A percentile compares a stretch with the other conserved stretches of the same genome.
These are phyloP conservation scores for Chimonanthus salicifolius DNA, from an alignment of 164 flowering plant species.

Conservation along the genomic window DNA sequence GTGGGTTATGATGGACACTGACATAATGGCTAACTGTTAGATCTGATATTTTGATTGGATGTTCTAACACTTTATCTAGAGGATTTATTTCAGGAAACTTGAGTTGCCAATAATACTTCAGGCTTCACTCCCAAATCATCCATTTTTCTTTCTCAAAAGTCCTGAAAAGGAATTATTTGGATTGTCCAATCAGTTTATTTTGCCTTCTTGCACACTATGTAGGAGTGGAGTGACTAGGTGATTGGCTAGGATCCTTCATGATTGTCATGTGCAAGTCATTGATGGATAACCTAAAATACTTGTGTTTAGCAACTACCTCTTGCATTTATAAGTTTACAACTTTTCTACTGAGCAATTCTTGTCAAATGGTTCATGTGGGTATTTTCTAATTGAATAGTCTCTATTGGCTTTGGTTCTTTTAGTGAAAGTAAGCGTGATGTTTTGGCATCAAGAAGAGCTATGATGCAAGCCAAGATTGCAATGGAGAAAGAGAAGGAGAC, in stretches of 20 bases:
- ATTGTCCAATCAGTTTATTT: background rate
- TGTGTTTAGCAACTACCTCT: background rate
- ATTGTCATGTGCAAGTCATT: background rate
- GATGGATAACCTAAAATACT: background rate
- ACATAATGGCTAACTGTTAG: too few relatives aligned
- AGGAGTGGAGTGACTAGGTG: background rate
- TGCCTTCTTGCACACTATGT: background rate
- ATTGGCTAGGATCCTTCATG: background rate
- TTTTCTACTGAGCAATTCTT: too few relatives aligned
- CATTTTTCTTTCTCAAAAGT: background rate
- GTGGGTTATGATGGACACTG: too few relatives aligned
- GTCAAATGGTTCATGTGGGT: too few relatives aligned
- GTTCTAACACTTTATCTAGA: too few relatives aligned
- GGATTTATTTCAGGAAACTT: background rate
- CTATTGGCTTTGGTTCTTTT: background rate
- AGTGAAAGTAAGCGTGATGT: conserved; percentile 3
- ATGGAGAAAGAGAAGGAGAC: conserved; percentile 9
- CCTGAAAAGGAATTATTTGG: background rate
- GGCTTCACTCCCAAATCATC: background rate
- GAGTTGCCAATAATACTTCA: background rate
- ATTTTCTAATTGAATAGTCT: background rate
- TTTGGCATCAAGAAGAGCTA: conserved; percentile 7
- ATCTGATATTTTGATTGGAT: too few relatives aligned
- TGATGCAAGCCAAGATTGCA: conserved; percentile 6
- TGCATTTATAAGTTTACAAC: too few relatives aligned